Conservation (phyloP, 805 yeast genomes). For the Zygoascus bituminiphila region DNA sequence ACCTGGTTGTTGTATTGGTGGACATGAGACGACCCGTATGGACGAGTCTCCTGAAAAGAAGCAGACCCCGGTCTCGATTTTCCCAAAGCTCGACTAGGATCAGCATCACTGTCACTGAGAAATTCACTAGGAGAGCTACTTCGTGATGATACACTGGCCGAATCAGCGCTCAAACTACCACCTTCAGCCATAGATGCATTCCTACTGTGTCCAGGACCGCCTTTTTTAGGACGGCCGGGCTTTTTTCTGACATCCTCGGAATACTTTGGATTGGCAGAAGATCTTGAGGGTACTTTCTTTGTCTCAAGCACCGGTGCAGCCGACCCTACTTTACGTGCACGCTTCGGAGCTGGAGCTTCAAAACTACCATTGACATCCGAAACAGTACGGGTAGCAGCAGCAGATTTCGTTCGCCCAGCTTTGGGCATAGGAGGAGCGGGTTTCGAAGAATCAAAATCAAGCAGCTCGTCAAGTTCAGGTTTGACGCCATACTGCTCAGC, state of each 20-base stretch:
- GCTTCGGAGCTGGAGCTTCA: constrained; percentile 2
- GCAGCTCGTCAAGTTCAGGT: constrained; percentile 53
- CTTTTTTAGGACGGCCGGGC: constrained; percentile 13
- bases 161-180: constrained; percentile 18
- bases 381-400: constrained; percentile 10
- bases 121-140: constrained; percentile 46
- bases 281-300: not conserved
- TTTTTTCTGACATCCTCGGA: not conserved
- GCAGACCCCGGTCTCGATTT: constrained; percentile 11
- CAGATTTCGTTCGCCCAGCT: constrained; percentile 27
- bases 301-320: not conserved
- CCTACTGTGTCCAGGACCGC: not conserved
- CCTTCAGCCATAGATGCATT: constrained; percentile 3
- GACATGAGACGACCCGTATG: not conserved
- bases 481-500: constrained; percentile 59
- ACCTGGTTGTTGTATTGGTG: not conserved
- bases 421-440: constrained; percentile 60
- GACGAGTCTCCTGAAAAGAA: not conserved
- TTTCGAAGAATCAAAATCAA: constrained; percentile 49
- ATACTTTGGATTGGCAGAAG: not conserved
- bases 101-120: constrained; percentile 45
- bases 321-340: not conserved
- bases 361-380: constrained; percentile 4
- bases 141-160: constrained; percentile 22
- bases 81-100: constrained; percentile 29